These are phyloP conservation scores for Rhododendron ovatum DNA, from an alignment of 148 eudicot genomes.

Conservation along the genomic window DNA sequence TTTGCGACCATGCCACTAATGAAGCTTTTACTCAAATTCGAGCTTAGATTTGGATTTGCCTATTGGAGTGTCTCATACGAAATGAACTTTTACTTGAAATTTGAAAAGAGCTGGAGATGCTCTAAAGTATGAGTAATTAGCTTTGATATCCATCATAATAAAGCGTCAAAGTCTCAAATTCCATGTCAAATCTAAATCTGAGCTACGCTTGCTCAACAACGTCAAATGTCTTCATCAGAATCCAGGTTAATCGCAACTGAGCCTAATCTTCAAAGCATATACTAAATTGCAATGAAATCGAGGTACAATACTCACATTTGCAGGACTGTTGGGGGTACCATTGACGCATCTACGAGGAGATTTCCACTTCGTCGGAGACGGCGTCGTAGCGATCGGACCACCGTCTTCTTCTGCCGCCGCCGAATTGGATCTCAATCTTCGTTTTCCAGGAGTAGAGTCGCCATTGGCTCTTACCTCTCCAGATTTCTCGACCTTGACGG, in stretches of 20 bases:
- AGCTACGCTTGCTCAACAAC: background rate
- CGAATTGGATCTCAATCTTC: constrained; percentile 50
- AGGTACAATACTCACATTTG: constrained; percentile 30
- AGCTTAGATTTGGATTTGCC: too few species aligned
- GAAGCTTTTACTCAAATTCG: too few species aligned
- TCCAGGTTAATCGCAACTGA: background rate
- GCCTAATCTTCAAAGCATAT: background rate
- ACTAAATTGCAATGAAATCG: background rate
- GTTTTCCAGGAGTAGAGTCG: constrained; percentile 42
- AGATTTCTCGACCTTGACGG: background rate
- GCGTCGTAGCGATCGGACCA: constrained; percentile 17
- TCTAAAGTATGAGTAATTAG: too few species aligned
- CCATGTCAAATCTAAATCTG: background rate
- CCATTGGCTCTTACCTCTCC: constrained; percentile 14
- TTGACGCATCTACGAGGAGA: constrained; percentile 54
- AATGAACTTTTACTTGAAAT: too few species aligned
- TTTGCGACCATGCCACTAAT: too few species aligned
- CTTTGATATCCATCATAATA: background rate
- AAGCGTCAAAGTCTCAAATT: background rate
- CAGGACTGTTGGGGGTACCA: constrained; percentile 41
- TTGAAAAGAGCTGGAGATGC: too few species aligned
- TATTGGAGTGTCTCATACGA: too few species aligned
- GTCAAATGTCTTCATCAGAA: background rate
- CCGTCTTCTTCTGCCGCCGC: constrained; percentile 14
- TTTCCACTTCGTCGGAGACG: constrained; percentile 41